phyloP scores from a whole-genome alignment of 139 green algal genomes.

The Gonium pectorale region DNA sequence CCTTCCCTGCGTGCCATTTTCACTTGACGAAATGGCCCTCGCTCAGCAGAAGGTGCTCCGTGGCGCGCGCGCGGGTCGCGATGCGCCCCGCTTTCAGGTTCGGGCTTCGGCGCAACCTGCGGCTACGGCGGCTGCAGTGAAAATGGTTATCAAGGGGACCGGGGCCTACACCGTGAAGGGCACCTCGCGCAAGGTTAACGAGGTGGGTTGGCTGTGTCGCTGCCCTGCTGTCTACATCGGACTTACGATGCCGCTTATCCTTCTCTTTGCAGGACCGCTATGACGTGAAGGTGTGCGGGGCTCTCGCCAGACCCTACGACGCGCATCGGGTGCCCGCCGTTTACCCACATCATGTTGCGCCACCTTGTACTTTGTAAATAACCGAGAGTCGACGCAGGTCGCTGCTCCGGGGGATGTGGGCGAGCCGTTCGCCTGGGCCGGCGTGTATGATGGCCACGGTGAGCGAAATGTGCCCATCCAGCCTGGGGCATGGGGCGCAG shows the following conservation, averaged over 20 bases:
- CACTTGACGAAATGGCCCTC: constrained; percentile 33
- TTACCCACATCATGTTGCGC: background rate
- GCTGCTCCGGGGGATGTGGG: background rate
- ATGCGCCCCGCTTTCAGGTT: background rate
- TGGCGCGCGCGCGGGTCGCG: background rate
- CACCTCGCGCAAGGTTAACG: constrained; percentile 26
- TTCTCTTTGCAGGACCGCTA: constrained; percentile 19
- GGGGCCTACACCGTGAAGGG: constrained; percentile 19
- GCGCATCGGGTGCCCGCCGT: background rate
- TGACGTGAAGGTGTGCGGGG: constrained; percentile 33
- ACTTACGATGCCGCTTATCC: background rate
- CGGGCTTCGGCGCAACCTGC: background rate
- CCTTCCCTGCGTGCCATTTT: too few species aligned
- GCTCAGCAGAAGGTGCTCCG: background rate
- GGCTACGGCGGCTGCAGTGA: background rate
- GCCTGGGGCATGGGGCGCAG: too few species aligned
- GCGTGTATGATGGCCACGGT: constrained; percentile 77
- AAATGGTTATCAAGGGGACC: background rate
- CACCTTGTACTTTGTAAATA: too few species aligned
- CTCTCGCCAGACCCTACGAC: too few species aligned
- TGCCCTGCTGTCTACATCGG: too few species aligned
- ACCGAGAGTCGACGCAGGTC: constrained; percentile 7
- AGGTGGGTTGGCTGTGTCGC: constrained; percentile 8
- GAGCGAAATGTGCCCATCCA: background rate
- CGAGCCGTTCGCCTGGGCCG: constrained; percentile 46